These are phyloP conservation scores for Pyricularia sp. DNA, from an alignment of 2,329 filamentous ascomycete genomes.

Conservation along the genomic window DNA sequence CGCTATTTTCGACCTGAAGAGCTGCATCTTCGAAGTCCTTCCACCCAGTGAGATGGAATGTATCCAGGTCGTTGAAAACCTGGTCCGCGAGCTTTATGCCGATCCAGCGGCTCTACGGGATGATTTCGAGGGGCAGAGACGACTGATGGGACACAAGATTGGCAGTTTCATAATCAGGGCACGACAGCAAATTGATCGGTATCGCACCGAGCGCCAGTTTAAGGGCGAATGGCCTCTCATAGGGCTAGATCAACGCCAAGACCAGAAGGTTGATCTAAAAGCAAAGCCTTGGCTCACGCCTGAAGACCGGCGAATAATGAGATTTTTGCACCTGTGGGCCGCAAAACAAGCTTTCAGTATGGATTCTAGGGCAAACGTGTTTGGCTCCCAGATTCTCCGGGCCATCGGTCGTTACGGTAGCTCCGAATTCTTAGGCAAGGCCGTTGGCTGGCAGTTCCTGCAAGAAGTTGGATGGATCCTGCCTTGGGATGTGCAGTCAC, in stretches of 20 bases:
- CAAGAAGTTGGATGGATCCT: slow-evolving; percentile 62
- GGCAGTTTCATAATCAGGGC: slow-evolving; percentile 36
- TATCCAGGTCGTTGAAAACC: slow-evolving; percentile 34
- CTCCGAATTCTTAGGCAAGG: slow-evolving; percentile 28
- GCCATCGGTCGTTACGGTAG: slow-evolving; percentile 46
- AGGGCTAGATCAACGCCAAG: slow-evolving; percentile 14
- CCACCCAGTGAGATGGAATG: slow-evolving; percentile 38
- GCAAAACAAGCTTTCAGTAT: slow-evolving; percentile 39
- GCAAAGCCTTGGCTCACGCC: slow-evolving; percentile 7
- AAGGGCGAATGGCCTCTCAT: neutral
- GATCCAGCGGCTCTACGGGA: slow-evolving; percentile 11
- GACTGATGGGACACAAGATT: slow-evolving; percentile 14
- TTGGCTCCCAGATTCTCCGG: slow-evolving; percentile 52
- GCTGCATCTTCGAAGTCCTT: slow-evolving; percentile 49
- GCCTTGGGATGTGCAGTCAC: slow-evolving; percentile 55
- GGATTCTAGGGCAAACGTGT: slow-evolving; percentile 40
- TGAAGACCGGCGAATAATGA: slow-evolving; percentile 42
- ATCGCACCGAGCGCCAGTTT: slow-evolving; percentile 28
- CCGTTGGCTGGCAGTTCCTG: slow-evolving; percentile 50
- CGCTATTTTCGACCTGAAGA: slow-evolving; percentile 24
- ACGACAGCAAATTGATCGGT: slow-evolving; percentile 34
- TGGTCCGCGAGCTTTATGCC: slow-evolving; percentile 42
- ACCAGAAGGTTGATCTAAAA: neutral
- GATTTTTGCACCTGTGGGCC: slow-evolving; percentile 58
- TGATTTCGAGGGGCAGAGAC: slow-evolving; percentile 10